Evolutionary conservation across 345 rosid species (phyloP).

Genomic region (Rhodomyrtus tomentosa): DNA sequence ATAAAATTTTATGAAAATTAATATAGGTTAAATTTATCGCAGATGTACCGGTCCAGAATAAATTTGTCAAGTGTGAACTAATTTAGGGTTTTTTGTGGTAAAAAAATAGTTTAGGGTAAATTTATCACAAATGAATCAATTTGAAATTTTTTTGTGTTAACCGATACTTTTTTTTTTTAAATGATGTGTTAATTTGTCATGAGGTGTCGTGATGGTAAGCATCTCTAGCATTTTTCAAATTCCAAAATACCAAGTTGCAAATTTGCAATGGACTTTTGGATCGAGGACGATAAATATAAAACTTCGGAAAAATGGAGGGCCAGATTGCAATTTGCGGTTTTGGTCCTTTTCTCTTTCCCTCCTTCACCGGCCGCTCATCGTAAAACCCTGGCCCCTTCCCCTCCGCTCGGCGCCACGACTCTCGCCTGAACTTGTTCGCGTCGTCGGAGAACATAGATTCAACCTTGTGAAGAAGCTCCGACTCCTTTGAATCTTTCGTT

Average conservation of each 20-base stretch:
- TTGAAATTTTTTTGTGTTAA: too few relatives aligned
- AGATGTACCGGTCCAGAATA: too few relatives aligned
- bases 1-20: too few relatives aligned
- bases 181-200: too few relatives aligned
- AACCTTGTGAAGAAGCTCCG: neutral
- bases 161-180: too few relatives aligned
- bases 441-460: neutral
- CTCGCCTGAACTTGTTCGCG: neutral
- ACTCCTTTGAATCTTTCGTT: neutral
- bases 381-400: neutral
- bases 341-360: neutral
- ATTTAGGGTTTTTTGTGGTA: too few relatives aligned
- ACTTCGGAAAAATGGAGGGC: neutral
- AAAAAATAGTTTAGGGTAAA: too few relatives aligned
- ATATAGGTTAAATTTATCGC: too few relatives aligned
- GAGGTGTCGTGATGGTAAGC: rapidly evolving
- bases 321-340: neutral
- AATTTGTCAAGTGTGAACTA: too few relatives aligned
- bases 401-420: neutral
- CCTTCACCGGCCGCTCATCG: neutral
- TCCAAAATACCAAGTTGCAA: neutral
- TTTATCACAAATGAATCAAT: too few relatives aligned
- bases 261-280: neutral
- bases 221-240: neutral
- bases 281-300: neutral